Evolutionary conservation across 2,329 filamentous ascomycete genomes (phyloP), one percentile per base, ranked within the genome.

Genomic region (Graphilbum sp.): DNA sequence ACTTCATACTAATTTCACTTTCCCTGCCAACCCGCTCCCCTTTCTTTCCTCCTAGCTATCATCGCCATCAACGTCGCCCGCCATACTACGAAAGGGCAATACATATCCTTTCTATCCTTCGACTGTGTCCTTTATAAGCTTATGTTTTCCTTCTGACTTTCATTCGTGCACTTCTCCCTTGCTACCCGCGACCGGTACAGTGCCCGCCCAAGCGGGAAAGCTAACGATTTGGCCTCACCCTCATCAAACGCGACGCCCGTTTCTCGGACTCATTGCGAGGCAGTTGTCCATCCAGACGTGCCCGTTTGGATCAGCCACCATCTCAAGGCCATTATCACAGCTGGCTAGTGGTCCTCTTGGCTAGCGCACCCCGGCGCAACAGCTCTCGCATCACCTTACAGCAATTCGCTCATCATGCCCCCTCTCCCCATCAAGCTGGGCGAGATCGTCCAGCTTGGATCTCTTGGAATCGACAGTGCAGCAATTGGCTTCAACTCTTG

Each of bases 401-500:
- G 31, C 29, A 38, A 15, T 27, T 21, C 24, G 24, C 23, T 45
- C 49, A 55, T 33, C 45, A 59, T 59, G 56, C 53, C 55, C 44
- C 52, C 52, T 36, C 45, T 58, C 39, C 56, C 56, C 37, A 59
- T 58, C 52, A 59, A 58, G 49, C 56, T 59, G 52, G 54, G 54
- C 50, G 57, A 60, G 55, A 53, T 59, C 49, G 50, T 58, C 45
- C 56, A 58, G 52, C 56, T 59, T 46, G 54, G 53, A 42, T 54
- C 52, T 47, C 47, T 55, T 34, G 54, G 54, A 41, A 49, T 59
- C 40, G 53, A 55, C 47, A 54, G 50, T 43, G 48, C 49, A 41
- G 59, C 57, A 52, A 87, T 90, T 69, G 79, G 81, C 54, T 90
- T 88, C 68, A 86, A 87, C 61, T 80, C 79, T 58, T 87, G 81